Base-by-base conservation (phyloP, 73 alveolate species). In the Vitrella brassicaformis region DNA sequence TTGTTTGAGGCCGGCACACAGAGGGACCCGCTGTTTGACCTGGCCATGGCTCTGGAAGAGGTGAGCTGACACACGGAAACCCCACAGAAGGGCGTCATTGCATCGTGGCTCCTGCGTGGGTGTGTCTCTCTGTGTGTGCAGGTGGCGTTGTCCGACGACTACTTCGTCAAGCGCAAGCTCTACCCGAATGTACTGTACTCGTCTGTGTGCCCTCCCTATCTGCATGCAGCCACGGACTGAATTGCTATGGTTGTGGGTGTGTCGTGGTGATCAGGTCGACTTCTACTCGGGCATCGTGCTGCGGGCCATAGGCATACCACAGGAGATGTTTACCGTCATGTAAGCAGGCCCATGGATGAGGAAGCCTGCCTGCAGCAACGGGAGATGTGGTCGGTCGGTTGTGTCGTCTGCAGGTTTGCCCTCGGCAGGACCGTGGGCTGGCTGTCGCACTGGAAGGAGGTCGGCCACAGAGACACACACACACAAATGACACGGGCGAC, bases 181-280 rank as follows among this genome's bases (percentile, higher is more conserved):
- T 94, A 92, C 83, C 99, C 99, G 19, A 94, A 94, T 75, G 99
- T 94, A 29, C 98, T 92, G 77, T 94, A 90, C 81, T 94, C 92
- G 73, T 85, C 94, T 0, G 81, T n/a, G n/a, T n/a, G n/a, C n/a
- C n/a, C n/a, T n/a, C n/a, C n/a, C n/a, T n/a, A n/a, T n/a, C n/a
- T n/a, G n/a, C n/a, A n/a, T n/a, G n/a, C n/a, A n/a, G n/a, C n/a
- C n/a, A n/a, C n/a, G n/a, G n/a, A n/a, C n/a, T n/a, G n/a, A n/a
- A n/a, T n/a, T n/a, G n/a, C n/a, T n/a, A n/a, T n/a, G n/a, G n/a
- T n/a, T n/a, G n/a, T n/a, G 27, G 27, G 25, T 56, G 0, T 56
- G 27, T 27, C 70, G 28, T n/a, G 27, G 27, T 56, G 70, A n/a
- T n/a, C n/a, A n/a, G n/a, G n/a, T 67, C 0, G 72, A 67, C 28